Evolutionary conservation across 768 basidiomycete genomes (phyloP).

Genomic region (Cystoderma amianthinum): DNA sequence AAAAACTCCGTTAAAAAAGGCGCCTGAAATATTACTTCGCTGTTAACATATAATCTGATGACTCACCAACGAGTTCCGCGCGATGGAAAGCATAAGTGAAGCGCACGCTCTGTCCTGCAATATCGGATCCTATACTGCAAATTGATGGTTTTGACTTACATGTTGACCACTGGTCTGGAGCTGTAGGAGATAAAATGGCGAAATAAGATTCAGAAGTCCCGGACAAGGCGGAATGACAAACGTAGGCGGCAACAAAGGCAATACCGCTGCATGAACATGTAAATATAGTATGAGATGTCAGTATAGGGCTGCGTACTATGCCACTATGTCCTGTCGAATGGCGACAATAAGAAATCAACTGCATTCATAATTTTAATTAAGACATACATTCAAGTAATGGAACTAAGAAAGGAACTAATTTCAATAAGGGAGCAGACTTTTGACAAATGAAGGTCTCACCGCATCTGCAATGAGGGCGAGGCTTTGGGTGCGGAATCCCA

Average conservation of each 20-base stretch:
- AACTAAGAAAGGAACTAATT: slow-evolving; percentile 26
- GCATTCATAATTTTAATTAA: no score
- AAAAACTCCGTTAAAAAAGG: slow-evolving; percentile 50
- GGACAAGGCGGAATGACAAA: slow-evolving; percentile 14
- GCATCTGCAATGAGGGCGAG: slow-evolving; percentile 52
- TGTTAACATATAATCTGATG: neutral
- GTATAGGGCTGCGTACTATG: slow-evolving; percentile 28
- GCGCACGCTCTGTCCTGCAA: slow-evolving; percentile 28
- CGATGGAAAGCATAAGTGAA: slow-evolving; percentile 53
- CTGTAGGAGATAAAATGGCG: slow-evolving; percentile 15
- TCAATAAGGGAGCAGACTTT: slow-evolving; percentile 3
- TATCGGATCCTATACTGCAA: neutral
- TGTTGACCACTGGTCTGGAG: slow-evolving; percentile 36
- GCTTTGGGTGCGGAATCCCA: slow-evolving; percentile 50
- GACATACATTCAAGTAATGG: slow-evolving; percentile 47
- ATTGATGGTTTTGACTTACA: slow-evolving; percentile 20
- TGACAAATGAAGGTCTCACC: slow-evolving; percentile 19
- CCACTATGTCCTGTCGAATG: slow-evolving; percentile 32
- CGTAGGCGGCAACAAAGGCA: slow-evolving; percentile 39
- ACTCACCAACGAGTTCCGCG: slow-evolving; percentile 46
- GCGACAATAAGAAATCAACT: no score
- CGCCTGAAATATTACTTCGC: slow-evolving; percentile 20
- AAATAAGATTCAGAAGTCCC: neutral
- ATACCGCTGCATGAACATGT: slow-evolving; percentile 22
- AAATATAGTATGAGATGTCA: neutral